Evolutionary conservation across 352 stramenopile genomes (phyloP).

Genomic region (Globisporangium megalacanthum): DNA sequence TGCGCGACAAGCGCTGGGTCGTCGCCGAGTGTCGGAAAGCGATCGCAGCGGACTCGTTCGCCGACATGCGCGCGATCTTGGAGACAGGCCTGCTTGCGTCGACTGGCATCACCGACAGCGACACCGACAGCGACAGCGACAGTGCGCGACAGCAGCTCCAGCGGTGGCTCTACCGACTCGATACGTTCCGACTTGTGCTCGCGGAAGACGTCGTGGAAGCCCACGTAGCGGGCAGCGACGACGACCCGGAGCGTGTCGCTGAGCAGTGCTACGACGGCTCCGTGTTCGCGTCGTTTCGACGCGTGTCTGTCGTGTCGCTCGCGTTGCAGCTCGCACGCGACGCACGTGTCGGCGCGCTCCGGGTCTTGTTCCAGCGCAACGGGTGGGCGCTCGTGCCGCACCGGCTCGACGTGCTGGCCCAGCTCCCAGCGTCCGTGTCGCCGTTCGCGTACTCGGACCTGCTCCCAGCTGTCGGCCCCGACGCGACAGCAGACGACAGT

Average conservation of each 20-base stretch:
- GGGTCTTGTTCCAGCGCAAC: slow-evolving; percentile 42
- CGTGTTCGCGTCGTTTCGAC: slow-evolving; percentile 26
- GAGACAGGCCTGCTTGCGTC: slow-evolving; percentile 30
- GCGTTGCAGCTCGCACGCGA: slow-evolving; percentile 45
- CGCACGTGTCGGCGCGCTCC: slow-evolving; percentile 36
- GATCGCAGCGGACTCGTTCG: slow-evolving; percentile 30
- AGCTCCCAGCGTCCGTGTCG: slow-evolving; percentile 30
- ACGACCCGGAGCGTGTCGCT: slow-evolving; percentile 15
- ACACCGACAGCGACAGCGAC: background rate
- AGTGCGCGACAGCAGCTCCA: slow-evolving; percentile 20
- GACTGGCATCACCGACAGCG: slow-evolving; percentile 6
- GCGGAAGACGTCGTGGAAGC: slow-evolving; percentile 29
- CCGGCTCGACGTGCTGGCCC: slow-evolving; percentile 41
- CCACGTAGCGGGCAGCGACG: slow-evolving; percentile 22
- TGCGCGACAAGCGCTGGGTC: slow-evolving; percentile 45
- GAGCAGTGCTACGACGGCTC: slow-evolving; percentile 40
- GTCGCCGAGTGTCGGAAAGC: slow-evolving; percentile 35
- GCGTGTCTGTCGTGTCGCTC: slow-evolving; percentile 25
- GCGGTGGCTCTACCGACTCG: slow-evolving; percentile 38
- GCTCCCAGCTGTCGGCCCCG: slow-evolving; percentile 32
- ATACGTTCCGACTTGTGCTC: slow-evolving; percentile 42
- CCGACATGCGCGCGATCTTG: slow-evolving; percentile 62
- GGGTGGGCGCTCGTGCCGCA: slow-evolving; percentile 44
- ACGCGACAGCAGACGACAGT: slow-evolving; percentile 17
- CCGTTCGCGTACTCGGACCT: slow-evolving; percentile 39